These are phyloP conservation scores for Salvia hispanica DNA, from an alignment of 257 asterid species.

Conservation along the genomic window DNA sequence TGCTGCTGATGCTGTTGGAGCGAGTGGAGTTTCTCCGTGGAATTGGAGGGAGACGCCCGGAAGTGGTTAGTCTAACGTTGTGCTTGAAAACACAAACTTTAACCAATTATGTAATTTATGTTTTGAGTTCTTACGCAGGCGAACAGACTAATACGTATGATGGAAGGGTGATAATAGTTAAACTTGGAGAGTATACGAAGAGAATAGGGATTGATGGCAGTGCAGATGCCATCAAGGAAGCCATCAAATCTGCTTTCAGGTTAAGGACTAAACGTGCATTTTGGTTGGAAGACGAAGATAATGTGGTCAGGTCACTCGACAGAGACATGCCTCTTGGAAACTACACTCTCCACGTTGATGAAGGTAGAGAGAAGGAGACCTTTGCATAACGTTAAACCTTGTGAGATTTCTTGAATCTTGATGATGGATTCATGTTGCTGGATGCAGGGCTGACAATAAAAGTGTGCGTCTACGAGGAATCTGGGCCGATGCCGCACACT, in stretches of 20 bases:
- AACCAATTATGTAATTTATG: not conserved
- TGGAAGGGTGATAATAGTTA: slow-evolving; percentile 82
- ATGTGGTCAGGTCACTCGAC: slow-evolving; percentile 73
- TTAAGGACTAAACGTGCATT: slow-evolving; percentile 84
- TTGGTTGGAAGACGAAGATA: slow-evolving; percentile 92
- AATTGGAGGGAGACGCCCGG: slow-evolving; percentile 90
- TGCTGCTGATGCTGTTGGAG: slow-evolving; percentile 81
- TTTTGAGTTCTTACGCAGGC: slow-evolving; percentile 43
- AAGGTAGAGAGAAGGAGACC: slow-evolving; percentile 49
- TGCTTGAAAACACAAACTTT: slow-evolving; percentile 20
- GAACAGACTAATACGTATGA: slow-evolving; percentile 59
- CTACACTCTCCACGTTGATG: slow-evolving; percentile 86
- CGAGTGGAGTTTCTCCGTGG: slow-evolving; percentile 90
- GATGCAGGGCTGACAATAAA: slow-evolving; percentile 66
- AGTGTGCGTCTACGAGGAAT: slow-evolving; percentile 59
- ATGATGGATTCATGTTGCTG: not conserved
- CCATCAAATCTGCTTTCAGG: slow-evolving; percentile 78
- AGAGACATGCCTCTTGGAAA: slow-evolving; percentile 90
- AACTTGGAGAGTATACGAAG: slow-evolving; percentile 69
- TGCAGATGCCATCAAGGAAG: slow-evolving; percentile 76
- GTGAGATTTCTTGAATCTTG: not conserved
- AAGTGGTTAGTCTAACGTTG: slow-evolving; percentile 52
- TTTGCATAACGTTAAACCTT: not conserved
- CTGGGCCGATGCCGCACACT: slow-evolving; percentile 58
- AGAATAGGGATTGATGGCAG: slow-evolving; percentile 82